Evolutionary conservation across 2,329 filamentous ascomycete species (phyloP).

Genomic region (Fonsecaea monophora): DNA sequence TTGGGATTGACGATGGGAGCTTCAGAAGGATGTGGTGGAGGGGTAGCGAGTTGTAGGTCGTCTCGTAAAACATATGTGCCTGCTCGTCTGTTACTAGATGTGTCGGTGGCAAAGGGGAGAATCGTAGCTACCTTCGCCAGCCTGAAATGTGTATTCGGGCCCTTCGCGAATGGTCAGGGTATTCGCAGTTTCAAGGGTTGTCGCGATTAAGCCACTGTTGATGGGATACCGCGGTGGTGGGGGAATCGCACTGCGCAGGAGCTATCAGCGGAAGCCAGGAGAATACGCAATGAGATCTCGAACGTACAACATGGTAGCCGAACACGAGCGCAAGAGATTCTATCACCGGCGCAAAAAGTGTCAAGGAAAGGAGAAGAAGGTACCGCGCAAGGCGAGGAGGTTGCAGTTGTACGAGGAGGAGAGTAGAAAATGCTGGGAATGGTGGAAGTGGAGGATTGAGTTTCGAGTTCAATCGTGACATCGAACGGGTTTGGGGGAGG

Average conservation of each 20-base stretch:
- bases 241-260: conserved; percentile 71
- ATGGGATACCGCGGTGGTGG: conserved; percentile 81
- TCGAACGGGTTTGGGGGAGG: not conserved
- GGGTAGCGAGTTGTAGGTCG: conserved; percentile 88
- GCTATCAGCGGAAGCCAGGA: conserved; percentile 20
- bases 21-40: conserved; percentile 94
- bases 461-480: conserved; percentile 3
- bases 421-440: conserved; percentile 10
- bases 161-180: conserved; percentile 79
- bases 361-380: not conserved
- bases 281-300: not conserved
- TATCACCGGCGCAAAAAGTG: not conserved
- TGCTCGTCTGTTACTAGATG: conserved; percentile 46
- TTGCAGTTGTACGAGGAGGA: conserved; percentile 4
- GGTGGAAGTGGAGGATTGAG: conserved; percentile 9
- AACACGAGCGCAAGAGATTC: not conserved
- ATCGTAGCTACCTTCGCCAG: conserved; percentile 74
- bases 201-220: conserved; percentile 70
- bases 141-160: conserved; percentile 85
- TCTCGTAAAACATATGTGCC: conserved; percentile 91
- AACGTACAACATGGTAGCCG: conserved; percentile 39
- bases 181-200: conserved; percentile 94
- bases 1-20: conserved; percentile 86
- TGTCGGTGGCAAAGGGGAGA: not conserved
- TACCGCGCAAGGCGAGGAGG: not conserved